Conservation (phyloP, 805 yeast genomes). For the Tetrapisispora nanseiensis region DNA sequence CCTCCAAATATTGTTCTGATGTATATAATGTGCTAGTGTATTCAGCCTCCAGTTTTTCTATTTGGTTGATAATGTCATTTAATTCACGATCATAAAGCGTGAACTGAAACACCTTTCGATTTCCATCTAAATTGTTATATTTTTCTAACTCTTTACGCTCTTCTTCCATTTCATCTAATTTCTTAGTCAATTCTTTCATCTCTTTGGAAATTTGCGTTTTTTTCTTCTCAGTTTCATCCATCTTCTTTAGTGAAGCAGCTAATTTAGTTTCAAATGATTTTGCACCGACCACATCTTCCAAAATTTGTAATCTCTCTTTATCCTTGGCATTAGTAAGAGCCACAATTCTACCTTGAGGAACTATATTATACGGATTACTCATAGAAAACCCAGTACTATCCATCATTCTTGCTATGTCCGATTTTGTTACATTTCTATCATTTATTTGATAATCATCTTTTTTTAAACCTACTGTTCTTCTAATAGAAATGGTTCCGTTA, state of each 20-base stretch:
- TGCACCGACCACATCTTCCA: conserved; percentile 94
- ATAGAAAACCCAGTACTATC: conserved; percentile 90
- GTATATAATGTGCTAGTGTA: conserved; percentile 42
- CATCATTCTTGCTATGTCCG: conserved; percentile 69
- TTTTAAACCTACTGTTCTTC: conserved; percentile 88
- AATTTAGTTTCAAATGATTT: conserved; percentile 77
- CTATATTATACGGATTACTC: conserved; percentile 88
- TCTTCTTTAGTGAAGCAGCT: conserved; percentile 68
- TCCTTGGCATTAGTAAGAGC: conserved; percentile 84
- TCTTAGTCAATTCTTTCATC: conserved; percentile 54
- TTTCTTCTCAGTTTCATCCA: conserved; percentile 61
- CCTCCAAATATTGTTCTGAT: conserved; percentile 44
- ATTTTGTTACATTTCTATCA: conserved; percentile 64
- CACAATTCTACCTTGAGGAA: conserved; percentile 91
- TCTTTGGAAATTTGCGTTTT: conserved; percentile 66
- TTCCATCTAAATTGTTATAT: conserved; percentile 57
- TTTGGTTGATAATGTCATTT: conserved; percentile 45
- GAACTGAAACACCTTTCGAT: conserved; percentile 63
- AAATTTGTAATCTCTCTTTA: conserved; percentile 60
- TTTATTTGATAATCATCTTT: conserved; percentile 86
- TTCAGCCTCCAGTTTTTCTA: conserved; percentile 51
- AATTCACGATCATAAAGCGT: conserved; percentile 71
- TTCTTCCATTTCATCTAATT: conserved; percentile 67
- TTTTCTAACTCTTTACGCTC: conserved; percentile 69
- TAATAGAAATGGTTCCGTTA: conserved; percentile 52